A percentile compares a stretch with the other conserved stretches of the same genome.
Conservation (phyloP, 768 basidiomycete species). For the Phlebiopsis gigantea region DNA sequence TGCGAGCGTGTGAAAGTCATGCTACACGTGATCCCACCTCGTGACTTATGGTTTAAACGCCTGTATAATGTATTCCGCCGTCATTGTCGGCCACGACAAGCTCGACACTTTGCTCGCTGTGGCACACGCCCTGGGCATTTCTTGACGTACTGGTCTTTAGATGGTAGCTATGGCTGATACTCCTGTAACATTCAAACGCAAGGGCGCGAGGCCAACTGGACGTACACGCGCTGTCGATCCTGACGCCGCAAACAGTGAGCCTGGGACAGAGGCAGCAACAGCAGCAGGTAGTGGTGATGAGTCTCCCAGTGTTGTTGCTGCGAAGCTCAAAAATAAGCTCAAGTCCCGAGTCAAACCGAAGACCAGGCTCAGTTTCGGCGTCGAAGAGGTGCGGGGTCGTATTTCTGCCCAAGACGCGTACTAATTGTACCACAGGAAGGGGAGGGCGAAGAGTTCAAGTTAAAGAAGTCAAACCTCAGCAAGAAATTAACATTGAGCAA, state of each 20-base stretch:
- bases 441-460: constrained; percentile 61
- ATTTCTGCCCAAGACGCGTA: constrained; percentile 10
- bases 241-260: constrained; percentile 13
- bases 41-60: neutral
- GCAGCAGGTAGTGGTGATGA: constrained; percentile 34
- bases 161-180: constrained; percentile 26
- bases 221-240: constrained; percentile 33
- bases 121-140: neutral
- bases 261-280: constrained; percentile 21
- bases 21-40: constrained; percentile 4
- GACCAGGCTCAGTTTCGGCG: constrained; percentile 76
- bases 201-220: constrained; percentile 34
- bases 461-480: constrained; percentile 79
- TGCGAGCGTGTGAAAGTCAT: constrained; percentile 21
- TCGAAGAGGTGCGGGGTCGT: constrained; percentile 46
- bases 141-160: neutral
- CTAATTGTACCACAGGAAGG: constrained; percentile 42
- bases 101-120: neutral
- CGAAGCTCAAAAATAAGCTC: constrained; percentile 66
- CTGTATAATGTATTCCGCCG: too few species aligned
- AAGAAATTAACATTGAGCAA: constrained; percentile 54
- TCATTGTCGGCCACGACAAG: constrained; percentile 2
- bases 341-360: constrained; percentile 59
- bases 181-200: constrained; percentile 39
- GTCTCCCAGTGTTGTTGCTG: constrained; percentile 55